Conservation (phyloP, 352 stramenopile genomes). For the Phytophthora constricta region DNA sequence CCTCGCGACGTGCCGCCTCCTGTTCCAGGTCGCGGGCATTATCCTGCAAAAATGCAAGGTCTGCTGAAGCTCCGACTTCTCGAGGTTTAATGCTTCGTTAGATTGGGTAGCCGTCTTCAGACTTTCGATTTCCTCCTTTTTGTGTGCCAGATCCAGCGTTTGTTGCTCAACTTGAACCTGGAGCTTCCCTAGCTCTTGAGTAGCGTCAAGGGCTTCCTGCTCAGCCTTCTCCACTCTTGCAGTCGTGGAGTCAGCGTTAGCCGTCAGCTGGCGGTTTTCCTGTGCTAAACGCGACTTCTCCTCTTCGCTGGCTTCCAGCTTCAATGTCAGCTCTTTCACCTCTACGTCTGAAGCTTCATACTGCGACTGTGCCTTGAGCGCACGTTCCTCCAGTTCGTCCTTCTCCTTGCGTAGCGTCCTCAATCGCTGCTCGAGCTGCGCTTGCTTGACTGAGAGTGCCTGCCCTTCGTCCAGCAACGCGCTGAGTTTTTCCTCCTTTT, state of each 20-base stretch:
- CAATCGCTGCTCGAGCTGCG: slow-evolving; percentile 73
- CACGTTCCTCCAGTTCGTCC: slow-evolving; percentile 73
- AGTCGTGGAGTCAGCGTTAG: slow-evolving; percentile 28
- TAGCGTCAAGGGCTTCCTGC: slow-evolving; percentile 22
- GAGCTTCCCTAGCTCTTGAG: slow-evolving; percentile 32
- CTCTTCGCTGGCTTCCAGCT: slow-evolving; percentile 58
- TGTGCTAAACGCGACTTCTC: slow-evolving; percentile 51
- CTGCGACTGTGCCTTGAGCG: slow-evolving; percentile 58
- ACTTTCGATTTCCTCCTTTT: slow-evolving; percentile 44
- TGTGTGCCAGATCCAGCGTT: slow-evolving; percentile 36
- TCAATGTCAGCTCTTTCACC: slow-evolving; percentile 49
- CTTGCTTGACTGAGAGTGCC: slow-evolving; percentile 78
- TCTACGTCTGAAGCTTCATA: slow-evolving; percentile 56
- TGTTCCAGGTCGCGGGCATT: slow-evolving; percentile 59
- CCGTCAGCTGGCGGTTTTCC: slow-evolving; percentile 46
- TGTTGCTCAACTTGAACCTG: slow-evolving; percentile 39
- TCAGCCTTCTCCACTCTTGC: slow-evolving; percentile 46
- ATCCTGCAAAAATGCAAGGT: slow-evolving; percentile 66
- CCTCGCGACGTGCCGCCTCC: slow-evolving; percentile 64
- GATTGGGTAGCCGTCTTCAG: slow-evolving; percentile 56
- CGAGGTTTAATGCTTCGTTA: slow-evolving; percentile 52
- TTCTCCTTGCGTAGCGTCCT: slow-evolving; percentile 80
- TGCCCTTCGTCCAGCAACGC: slow-evolving; percentile 78
- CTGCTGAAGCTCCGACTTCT: slow-evolving; percentile 65
- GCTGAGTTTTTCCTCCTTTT: slow-evolving; percentile 80